These are phyloP conservation scores for Excoecaria cochinchinensis DNA, from an alignment of 345 rosid genomes.

Conservation along the genomic window DNA sequence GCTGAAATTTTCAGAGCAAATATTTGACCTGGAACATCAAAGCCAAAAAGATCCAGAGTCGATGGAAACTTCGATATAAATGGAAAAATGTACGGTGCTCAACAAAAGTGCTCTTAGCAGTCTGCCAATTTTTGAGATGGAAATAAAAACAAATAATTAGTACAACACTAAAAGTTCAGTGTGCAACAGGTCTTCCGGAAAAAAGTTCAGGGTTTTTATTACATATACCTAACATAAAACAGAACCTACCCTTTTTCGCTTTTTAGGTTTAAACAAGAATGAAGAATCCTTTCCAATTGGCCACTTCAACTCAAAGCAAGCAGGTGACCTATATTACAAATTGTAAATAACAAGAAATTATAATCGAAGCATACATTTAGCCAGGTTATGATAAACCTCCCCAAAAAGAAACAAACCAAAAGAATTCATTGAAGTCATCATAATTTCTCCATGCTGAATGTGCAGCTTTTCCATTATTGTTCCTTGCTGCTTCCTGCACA, in stretches of 20 bases:
- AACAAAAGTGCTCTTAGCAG: slow-evolving; percentile 92
- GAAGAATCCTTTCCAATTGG: slow-evolving; percentile 61
- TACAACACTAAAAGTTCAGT: background rate
- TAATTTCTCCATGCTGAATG: slow-evolving; percentile 99
- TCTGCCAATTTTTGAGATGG: slow-evolving; percentile 39
- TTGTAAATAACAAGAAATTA: slow-evolving; percentile 23
- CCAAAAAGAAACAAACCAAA: slow-evolving; percentile 59
- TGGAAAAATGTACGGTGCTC: slow-evolving; percentile 98
- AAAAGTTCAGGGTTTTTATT: too few relatives aligned
- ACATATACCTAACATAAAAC: background rate
- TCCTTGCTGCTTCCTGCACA: slow-evolving; percentile 67
- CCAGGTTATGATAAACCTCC: slow-evolving; percentile 12
- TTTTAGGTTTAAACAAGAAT: slow-evolving; percentile 53
- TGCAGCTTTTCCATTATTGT: slow-evolving; percentile 86
- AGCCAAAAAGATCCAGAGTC: slow-evolving; percentile 92
- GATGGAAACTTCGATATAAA: slow-evolving; percentile 86
- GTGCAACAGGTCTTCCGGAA: too few relatives aligned
- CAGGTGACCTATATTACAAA: slow-evolving; percentile 64
- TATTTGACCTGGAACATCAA: slow-evolving; percentile 87
- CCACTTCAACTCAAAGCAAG: slow-evolving; percentile 89
- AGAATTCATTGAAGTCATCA: slow-evolving; percentile 97
- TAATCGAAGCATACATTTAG: slow-evolving; percentile 7
- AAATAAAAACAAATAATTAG: background rate
- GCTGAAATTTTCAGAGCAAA: slow-evolving; percentile 12
- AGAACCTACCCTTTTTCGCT: slow-evolving; percentile 73